Evolutionary conservation across 208 protist genomes (phyloP).

Genomic region (Naegleria gruberi): DNA sequence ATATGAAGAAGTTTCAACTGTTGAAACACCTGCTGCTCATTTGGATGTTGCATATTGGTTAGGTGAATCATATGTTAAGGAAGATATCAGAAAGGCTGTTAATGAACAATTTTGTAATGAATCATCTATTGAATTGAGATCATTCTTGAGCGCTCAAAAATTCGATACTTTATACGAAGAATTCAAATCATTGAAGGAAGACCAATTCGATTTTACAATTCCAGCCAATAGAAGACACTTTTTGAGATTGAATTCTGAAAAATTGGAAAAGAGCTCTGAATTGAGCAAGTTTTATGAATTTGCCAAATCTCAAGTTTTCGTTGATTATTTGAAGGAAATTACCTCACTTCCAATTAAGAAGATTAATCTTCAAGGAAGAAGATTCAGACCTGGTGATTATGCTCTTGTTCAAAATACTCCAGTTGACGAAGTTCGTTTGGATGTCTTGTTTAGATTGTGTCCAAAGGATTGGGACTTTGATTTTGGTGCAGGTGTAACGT

Average conservation of each 20-base stretch:
- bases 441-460: background rate
- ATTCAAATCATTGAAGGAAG: background rate
- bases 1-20: background rate
- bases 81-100: background rate
- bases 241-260: background rate
- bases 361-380: background rate
- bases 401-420: background rate
- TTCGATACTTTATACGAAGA: background rate
- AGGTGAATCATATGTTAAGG: background rate
- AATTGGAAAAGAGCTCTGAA: background rate
- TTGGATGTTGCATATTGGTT: background rate
- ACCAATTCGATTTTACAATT: background rate
- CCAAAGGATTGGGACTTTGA: background rate
- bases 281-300: background rate
- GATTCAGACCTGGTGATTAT: background rate
- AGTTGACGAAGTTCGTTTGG: background rate
- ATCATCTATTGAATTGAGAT: background rate
- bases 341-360: background rate
- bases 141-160: background rate
- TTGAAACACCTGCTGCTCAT: background rate
- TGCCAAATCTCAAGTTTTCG: background rate
- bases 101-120: background rate
- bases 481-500: background rate
- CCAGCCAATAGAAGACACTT: constrained; percentile 12
- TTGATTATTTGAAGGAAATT: background rate